A percentile compares a stretch with the other conserved stretches of the same genome.
These are phyloP conservation scores for Aspergillus sp. DNA, from an alignment of 2,329 filamentous ascomycete species.

Conservation along the genomic window DNA sequence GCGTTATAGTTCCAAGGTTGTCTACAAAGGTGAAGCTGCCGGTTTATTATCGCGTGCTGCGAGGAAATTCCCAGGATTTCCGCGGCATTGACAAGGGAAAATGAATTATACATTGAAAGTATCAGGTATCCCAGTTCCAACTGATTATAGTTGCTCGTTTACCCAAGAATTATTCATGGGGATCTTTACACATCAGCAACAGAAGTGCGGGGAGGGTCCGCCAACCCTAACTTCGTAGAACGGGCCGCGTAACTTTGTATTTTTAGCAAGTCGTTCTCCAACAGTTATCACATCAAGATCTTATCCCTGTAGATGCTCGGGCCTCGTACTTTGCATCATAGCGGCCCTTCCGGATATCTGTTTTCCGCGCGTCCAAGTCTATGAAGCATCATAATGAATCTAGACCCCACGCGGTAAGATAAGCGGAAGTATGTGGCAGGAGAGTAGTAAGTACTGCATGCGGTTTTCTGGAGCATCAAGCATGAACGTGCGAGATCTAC, in stretches of 20 bases:
- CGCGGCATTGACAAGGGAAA: too few relatives aligned
- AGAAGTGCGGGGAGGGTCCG: background rate
- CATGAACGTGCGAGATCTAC: background rate
- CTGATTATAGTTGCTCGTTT: too few relatives aligned
- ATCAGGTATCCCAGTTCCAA: background rate
- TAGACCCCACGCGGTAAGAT: background rate
- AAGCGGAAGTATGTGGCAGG: background rate
- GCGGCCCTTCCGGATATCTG: background rate
- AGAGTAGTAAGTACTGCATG: background rate
- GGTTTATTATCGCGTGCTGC: too few relatives aligned
- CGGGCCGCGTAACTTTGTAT: background rate
- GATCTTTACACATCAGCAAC: background rate
- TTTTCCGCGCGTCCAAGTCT: background rate
- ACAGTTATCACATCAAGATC: background rate
- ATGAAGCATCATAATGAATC: background rate
- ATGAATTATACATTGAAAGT: too few relatives aligned
- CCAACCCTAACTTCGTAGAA: background rate
- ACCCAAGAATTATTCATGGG: too few relatives aligned
- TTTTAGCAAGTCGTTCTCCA: background rate
- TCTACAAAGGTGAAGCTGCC: too few relatives aligned
- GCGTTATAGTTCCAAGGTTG: too few relatives aligned
- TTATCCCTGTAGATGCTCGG: background rate
- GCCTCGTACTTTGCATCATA: background rate
- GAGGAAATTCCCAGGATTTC: too few relatives aligned
- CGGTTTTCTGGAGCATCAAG: background rate